Percentiles rank a stretch among this genome's conserved stretches.
phyloP scores from a whole-genome alignment of 2,329 filamentous ascomycete species.

The Xylaria sp. region DNA sequence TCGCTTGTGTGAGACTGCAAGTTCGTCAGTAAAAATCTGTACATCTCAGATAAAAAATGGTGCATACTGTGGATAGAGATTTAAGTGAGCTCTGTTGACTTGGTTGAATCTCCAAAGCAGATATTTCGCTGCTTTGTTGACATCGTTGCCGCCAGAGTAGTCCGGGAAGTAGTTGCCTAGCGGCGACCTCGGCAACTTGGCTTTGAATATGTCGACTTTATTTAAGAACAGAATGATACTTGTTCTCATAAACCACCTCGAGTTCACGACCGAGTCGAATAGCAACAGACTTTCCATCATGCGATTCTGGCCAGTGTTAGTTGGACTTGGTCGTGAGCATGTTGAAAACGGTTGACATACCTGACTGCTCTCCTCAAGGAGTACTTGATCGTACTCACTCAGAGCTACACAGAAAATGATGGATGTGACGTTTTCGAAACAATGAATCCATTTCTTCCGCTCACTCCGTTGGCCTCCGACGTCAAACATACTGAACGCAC shows the following conservation, averaged over 20 bases:
- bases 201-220: slow-evolving; percentile 97
- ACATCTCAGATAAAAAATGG: not conserved
- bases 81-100: slow-evolving; percentile 92
- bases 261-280: slow-evolving; percentile 98
- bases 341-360: slow-evolving; percentile 44
- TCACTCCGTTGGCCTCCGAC: slow-evolving; percentile 96
- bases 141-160: slow-evolving; percentile 94
- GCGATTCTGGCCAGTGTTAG: slow-evolving; percentile 63
- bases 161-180: slow-evolving; percentile 95
- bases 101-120: slow-evolving; percentile 98
- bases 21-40: slow-evolving; percentile 20
- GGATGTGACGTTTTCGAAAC: slow-evolving; percentile 98
- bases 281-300: slow-evolving; percentile 98
- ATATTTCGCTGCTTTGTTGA: slow-evolving; percentile 97
- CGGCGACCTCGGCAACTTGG: slow-evolving; percentile 84
- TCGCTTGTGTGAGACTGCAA: slow-evolving; percentile 87
- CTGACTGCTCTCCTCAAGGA: slow-evolving; percentile 95
- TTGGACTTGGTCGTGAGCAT: not conserved
- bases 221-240: slow-evolving; percentile 98
- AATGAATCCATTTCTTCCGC: slow-evolving; percentile 99
- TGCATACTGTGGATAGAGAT: slow-evolving; percentile 93
- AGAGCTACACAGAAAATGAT: slow-evolving; percentile 99
- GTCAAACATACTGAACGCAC: slow-evolving; percentile 83
- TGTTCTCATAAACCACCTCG: slow-evolving; percentile 97
- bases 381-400: slow-evolving; percentile 96